Conservation (phyloP, 495 filamentous ascomycete genomes). For the Mytilinidion resinicola region DNA sequence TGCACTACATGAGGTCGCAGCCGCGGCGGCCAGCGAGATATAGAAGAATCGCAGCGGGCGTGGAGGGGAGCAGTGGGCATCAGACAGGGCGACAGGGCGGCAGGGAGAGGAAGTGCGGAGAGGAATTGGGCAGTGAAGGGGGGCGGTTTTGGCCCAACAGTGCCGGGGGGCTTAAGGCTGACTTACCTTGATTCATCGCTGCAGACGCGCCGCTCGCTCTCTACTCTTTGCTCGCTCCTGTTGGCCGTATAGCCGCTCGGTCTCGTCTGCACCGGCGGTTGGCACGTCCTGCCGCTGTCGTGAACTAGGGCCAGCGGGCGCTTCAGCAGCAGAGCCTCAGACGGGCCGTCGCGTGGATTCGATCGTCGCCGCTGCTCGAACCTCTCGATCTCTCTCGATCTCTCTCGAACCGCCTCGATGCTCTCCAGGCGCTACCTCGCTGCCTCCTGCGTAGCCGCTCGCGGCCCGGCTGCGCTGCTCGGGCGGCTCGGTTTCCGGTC, state of each 20-base stretch:
- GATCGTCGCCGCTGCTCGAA: too few relatives aligned
- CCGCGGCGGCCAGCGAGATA: conserved; percentile 7
- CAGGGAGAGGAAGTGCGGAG: conserved; percentile 14
- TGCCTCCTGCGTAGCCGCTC: too few relatives aligned
- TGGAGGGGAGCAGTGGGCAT: neutral
- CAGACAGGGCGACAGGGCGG: conserved; percentile 12
- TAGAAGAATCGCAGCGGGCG: conserved; percentile 6
- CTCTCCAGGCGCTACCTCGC: too few relatives aligned
- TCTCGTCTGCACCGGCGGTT: too few relatives aligned
- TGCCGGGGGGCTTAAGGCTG: conserved; percentile 25
- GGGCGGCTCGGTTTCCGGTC: neutral
- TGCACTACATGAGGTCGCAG: conserved; percentile 25
- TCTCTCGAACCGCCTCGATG: too few relatives aligned
- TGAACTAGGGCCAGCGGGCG: too few relatives aligned
- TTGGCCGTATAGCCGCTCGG: too few relatives aligned
- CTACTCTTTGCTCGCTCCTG: too few relatives aligned
- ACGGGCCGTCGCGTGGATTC: too few relatives aligned
- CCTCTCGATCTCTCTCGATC: too few relatives aligned
- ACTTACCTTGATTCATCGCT: conserved; percentile 32
- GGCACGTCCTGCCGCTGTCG: too few relatives aligned
- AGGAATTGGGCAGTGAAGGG: neutral
- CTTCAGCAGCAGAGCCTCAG: too few relatives aligned
- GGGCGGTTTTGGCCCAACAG: conserved; percentile 16
- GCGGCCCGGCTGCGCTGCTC: neutral
- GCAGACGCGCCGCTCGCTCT: conserved; percentile 12